Percentiles rank a stretch among this genome's conserved stretches.
phyloP scores from a whole-genome alignment of 2,329 filamentous ascomycete genomes.

The Geosmithia putterillii region DNA sequence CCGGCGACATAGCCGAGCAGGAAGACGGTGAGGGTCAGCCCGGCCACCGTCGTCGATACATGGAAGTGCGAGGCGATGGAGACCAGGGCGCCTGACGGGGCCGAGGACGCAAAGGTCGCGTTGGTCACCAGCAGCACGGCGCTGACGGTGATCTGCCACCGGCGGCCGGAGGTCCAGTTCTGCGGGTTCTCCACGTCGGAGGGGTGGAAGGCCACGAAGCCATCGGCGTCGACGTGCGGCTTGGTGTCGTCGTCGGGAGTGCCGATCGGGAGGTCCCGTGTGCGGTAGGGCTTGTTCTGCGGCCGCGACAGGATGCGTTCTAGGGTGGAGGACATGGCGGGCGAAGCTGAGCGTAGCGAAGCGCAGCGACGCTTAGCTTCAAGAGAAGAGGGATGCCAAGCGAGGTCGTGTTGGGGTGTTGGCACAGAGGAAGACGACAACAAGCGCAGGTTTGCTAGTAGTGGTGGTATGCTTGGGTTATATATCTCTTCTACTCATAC shows the following conservation, averaged over 20 bases:
- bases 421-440: too few species aligned
- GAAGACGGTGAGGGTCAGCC: constrained; percentile 40
- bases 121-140: constrained; percentile 38
- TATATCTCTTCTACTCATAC: too few species aligned
- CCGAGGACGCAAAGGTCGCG: constrained; percentile 34
- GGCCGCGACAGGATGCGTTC: background rate
- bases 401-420: too few species aligned
- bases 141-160: constrained; percentile 26
- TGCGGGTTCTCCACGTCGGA: constrained; percentile 37
- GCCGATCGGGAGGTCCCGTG: background rate
- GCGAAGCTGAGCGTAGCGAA: too few species aligned
- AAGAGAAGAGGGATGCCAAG: too few species aligned
- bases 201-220: constrained; percentile 26
- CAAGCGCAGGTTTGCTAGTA: too few species aligned
- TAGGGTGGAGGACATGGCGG: background rate
- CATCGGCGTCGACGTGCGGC: constrained; percentile 1
- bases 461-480: too few species aligned
- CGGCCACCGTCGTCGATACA: constrained; percentile 32
- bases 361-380: too few species aligned
- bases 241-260: background rate
- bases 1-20: constrained; percentile 45
- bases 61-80: constrained; percentile 21
- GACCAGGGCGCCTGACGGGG: constrained; percentile 18
- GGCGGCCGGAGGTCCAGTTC: constrained; percentile 30
- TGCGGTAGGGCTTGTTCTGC: constrained; percentile 1